Base-by-base conservation (phyloP, 1,284 basidiomycete species). In the Ganoderma sinense region DNA sequence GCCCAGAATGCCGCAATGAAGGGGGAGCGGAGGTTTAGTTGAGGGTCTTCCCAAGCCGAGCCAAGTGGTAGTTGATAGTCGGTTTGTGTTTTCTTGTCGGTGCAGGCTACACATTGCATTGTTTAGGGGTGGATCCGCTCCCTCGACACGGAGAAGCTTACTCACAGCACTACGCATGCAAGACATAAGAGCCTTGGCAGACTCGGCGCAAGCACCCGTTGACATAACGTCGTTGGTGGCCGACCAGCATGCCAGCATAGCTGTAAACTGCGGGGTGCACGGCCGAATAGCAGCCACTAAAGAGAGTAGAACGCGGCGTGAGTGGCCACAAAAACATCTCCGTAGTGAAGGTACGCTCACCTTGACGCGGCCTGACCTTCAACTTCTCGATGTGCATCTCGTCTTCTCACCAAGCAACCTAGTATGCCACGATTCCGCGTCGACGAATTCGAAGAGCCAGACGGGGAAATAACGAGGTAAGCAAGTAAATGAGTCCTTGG, bases 171-270 rank as follows among this genome's bases (percentile, higher is more conserved):
- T 94, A 73, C 90, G 85, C 96, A 98, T 97, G 85, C 97, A 98
- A 41, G 90, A 86, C 77, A 93, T 94, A 69, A 98, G 82, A 29
- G 84, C 82, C 73, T 91, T 84, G 0, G 96, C 92, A 20, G 88
- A 83, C 18, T 88, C 85, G 69, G 88, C 86, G 80, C 97, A 98
- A 33, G 82, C 75, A 1, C 84, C 84, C 13, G 84, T 83, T 29
- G 89, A 91, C 75, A 88, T 86, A 40, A 94, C 73, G 80, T 98
- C 96, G 40, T 86, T 84, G 3, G 89, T 88, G 20, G 93, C 91
- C n/a, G 96, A 95, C 94, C 95, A 97, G 82, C 97, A 98, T 60
- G 91, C 90, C 48, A 98, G 88, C 91, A 98, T 94, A 64, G 90
- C 83, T 14, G 91, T 86, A 69, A 98, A 87, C 80, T 97, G 92